Evolutionary conservation across 2,329 filamentous ascomycete genomes (phyloP).

Genomic region (Whalleya microplaca): DNA sequence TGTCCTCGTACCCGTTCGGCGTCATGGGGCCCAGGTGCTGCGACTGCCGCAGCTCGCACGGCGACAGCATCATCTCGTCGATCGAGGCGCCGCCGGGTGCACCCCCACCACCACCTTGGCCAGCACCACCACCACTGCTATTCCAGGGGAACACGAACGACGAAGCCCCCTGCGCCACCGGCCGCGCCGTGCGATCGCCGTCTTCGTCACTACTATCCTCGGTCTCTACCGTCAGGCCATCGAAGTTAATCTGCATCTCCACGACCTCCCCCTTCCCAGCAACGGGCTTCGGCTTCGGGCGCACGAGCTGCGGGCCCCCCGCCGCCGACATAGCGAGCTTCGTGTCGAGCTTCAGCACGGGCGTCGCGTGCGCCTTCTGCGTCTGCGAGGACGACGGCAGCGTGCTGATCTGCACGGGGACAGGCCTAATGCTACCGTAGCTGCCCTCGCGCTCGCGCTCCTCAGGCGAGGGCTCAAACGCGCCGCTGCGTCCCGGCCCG

Average conservation of each 20-base stretch:
- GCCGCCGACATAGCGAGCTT: constrained; percentile 24
- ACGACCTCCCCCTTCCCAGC: neutral
- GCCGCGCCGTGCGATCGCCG: constrained; percentile 36
- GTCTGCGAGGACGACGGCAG: constrained; percentile 21
- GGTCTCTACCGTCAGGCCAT: constrained; percentile 33
- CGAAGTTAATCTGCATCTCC: constrained; percentile 15
- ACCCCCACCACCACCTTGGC: no score
- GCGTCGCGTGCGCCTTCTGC: constrained; percentile 26
- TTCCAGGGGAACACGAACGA: no score
- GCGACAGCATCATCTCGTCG: constrained; percentile 46
- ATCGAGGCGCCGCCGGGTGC: constrained; percentile 40
- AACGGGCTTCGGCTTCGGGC: constrained; percentile 26
- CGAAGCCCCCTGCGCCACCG: constrained; percentile 18
- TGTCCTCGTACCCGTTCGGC: constrained; percentile 63
- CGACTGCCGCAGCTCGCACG: constrained; percentile 14
- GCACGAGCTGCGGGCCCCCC: constrained; percentile 20
- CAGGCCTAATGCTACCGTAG: constrained; percentile 1
- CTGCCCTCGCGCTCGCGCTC: constrained; percentile 29
- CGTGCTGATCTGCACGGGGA: constrained; percentile 22
- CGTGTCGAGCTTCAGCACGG: constrained; percentile 34
- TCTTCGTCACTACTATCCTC: constrained; percentile 40
- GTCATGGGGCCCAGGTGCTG: constrained; percentile 53
- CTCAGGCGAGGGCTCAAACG: constrained; percentile 45
- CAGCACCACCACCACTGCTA: no score
- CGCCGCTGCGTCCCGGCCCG: constrained; percentile 48